These are phyloP conservation scores for Boletus insuetus DNA, from an alignment of 768 basidiomycete species.

Conservation along the genomic window DNA sequence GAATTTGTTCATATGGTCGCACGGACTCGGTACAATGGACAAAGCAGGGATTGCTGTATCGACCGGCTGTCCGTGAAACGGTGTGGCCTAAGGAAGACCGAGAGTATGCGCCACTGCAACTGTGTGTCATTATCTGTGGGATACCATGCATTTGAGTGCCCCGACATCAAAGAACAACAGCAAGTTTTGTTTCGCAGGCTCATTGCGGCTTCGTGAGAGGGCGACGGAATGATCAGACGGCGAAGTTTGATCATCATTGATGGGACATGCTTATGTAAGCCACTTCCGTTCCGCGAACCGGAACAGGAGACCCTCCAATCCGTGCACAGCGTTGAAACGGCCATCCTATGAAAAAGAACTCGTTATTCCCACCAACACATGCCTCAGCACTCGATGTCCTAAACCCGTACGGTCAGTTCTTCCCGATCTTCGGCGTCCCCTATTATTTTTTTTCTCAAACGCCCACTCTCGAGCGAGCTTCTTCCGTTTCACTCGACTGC, in stretches of 20 bases:
- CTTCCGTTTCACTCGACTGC: background rate
- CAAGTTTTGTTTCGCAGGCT: background rate
- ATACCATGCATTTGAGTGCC: background rate
- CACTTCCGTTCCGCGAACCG: background rate
- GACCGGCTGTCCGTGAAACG: background rate
- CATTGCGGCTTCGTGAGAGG: constrained; percentile 2
- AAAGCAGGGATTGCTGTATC: background rate
- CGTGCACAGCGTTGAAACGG: no score
- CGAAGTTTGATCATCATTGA: background rate
- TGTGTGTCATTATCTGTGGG: background rate
- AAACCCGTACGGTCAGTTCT: no score
- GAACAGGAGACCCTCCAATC: no score
- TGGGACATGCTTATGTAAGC: constrained; percentile 15
- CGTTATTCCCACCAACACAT: no score
- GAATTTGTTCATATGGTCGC: constrained; percentile 11
- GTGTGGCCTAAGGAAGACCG: background rate
- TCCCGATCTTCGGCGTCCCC: background rate
- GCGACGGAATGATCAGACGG: background rate
- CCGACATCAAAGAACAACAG: constrained; percentile 1
- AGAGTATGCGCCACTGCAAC: background rate
- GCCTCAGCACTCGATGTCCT: no score
- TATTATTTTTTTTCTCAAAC: background rate
- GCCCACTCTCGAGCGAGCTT: background rate
- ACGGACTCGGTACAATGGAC: background rate
- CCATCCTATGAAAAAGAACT: no score